These are phyloP conservation scores for Asterophora lycoperdoides DNA, from an alignment of 768 basidiomycete genomes.

Conservation along the genomic window DNA sequence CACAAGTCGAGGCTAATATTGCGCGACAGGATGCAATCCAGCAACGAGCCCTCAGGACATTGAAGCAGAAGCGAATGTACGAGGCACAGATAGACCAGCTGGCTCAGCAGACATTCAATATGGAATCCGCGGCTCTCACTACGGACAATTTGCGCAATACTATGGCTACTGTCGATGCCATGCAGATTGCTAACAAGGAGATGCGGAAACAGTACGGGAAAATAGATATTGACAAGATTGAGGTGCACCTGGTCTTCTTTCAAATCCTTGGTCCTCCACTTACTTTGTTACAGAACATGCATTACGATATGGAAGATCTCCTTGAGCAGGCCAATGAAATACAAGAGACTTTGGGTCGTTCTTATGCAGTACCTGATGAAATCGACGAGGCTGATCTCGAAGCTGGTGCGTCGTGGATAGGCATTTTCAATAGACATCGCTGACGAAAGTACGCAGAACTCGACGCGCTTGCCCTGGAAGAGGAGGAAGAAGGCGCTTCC, in stretches of 20 bases:
- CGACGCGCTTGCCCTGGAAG: conserved; percentile 89
- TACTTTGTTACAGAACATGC: conserved; percentile 61
- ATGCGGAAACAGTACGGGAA: conserved; percentile 96
- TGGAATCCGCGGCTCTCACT: conserved; percentile 92
- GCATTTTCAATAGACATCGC: neutral
- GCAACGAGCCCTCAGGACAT: conserved; percentile 86
- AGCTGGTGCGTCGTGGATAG: conserved; percentile 58
- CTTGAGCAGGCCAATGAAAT: conserved; percentile 98
- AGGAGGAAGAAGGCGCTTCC: conserved; percentile 84
- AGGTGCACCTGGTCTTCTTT: conserved; percentile 49
- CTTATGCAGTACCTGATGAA: conserved; percentile 96
- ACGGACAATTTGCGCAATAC: conserved; percentile 99
- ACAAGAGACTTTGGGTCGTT: conserved; percentile 88
- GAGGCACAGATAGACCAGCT: conserved; percentile 89
- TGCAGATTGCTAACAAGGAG: conserved; percentile 95
- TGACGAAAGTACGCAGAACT: conserved; percentile 58
- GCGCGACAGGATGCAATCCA: conserved; percentile 75
- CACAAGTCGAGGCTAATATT: neutral
- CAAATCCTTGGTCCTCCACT: neutral
- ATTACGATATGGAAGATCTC: conserved; percentile 97
- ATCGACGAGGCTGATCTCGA: conserved; percentile 96
- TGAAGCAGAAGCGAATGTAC: conserved; percentile 96
- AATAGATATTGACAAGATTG: conserved; percentile 97
- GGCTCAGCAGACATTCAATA: conserved; percentile 95
- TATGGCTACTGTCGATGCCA: conserved; percentile 97